Percentiles rank a stretch among this genome's conserved stretches.
These are phyloP conservation scores for Corchorus olitorius DNA, from an alignment of 345 rosid species.

Conservation along the genomic window DNA sequence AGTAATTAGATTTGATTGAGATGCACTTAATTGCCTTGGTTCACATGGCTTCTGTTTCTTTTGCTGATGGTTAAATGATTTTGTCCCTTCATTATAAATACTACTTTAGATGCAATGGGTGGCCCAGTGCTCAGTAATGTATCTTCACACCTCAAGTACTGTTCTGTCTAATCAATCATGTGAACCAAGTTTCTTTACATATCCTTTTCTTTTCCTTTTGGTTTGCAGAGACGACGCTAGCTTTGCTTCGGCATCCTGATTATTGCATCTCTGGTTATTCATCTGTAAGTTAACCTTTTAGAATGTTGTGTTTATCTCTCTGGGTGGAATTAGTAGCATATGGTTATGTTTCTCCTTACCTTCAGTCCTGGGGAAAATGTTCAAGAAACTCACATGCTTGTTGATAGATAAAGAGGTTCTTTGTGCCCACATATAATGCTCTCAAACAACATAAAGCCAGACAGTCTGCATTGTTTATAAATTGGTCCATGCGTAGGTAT, in stretches of 20 bases:
- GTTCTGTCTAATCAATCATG: not conserved
- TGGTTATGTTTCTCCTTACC: not conserved
- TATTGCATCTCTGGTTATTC: constrained; percentile 96
- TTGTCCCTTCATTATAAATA: not conserved
- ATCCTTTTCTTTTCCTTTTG: constrained; percentile 24
- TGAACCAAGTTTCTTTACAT: not conserved
- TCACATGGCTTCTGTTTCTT: not conserved
- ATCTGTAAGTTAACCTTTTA: constrained; percentile 54
- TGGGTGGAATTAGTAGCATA: not conserved
- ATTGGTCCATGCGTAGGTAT: not conserved
- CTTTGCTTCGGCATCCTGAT: constrained; percentile 94
- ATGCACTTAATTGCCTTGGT: not conserved
- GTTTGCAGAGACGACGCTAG: constrained; percentile 76
- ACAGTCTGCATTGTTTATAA: not conserved
- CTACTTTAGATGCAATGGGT: not conserved
- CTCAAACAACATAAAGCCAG: not conserved
- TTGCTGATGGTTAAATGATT: constrained; percentile 6
- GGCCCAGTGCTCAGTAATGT: not conserved
- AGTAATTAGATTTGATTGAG: not conserved
- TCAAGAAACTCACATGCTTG: not conserved
- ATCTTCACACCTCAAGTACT: not conserved
- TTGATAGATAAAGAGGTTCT: not conserved
- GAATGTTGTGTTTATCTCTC: constrained; percentile 1
- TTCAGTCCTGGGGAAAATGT: not conserved
- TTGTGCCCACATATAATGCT: not conserved